phyloP scores from a whole-genome alignment of 805 yeast genomes.

The Lipomyces sp. region DNA sequence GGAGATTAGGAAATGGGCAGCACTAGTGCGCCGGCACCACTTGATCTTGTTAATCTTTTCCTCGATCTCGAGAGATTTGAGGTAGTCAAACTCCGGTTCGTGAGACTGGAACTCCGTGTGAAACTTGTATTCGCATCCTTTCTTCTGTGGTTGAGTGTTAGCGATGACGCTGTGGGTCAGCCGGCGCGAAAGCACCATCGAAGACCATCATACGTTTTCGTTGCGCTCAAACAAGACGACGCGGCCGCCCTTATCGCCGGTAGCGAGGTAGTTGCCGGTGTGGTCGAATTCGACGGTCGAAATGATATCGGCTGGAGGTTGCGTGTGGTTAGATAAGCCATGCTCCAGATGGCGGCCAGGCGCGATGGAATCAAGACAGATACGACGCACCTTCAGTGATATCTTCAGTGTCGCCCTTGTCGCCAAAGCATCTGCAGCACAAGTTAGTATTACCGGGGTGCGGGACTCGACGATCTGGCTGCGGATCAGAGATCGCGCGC shows the following conservation, averaged over 20 bases:
- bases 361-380: not conserved
- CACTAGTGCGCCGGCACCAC: constrained; percentile 87
- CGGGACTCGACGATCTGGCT: not conserved
- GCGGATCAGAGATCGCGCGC: not conserved
- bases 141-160: constrained; percentile 41
- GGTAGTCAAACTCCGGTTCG: constrained; percentile 97
- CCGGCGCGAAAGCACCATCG: too few relatives aligned
- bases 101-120: constrained; percentile 97
- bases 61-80: constrained; percentile 93
- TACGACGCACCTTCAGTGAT: constrained; percentile 42
- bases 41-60: constrained; percentile 97
- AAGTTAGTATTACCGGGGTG: not conserved
- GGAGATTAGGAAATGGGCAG: constrained; percentile 83
- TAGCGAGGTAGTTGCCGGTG: constrained; percentile 91
- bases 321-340: not conserved
- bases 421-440: constrained; percentile 75
- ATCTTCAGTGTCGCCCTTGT: constrained; percentile 92
- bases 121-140: constrained; percentile 86
- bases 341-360: not conserved
- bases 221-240: constrained; percentile 94
- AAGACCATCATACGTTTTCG: constrained; percentile 39
- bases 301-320: constrained; percentile 72
- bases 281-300: constrained; percentile 95
- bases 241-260: constrained; percentile 98
- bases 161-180: not conserved